Conservation (phyloP, 2,329 filamentous ascomycete genomes). For the Neofusicoccum parvum region DNA sequence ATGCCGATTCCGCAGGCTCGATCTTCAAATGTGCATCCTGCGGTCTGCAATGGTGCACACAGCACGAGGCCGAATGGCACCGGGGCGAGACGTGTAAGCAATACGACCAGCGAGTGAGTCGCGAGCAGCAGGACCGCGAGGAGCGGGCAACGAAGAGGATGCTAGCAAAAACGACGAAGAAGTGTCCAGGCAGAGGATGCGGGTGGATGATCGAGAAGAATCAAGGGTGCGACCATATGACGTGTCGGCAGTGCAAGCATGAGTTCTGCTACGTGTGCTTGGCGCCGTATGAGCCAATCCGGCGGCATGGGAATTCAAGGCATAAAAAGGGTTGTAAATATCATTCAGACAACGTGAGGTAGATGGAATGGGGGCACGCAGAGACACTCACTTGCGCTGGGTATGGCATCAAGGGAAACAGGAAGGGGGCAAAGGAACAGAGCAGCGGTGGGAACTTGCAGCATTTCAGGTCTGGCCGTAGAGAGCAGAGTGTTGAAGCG, state of each 20-base stretch:
- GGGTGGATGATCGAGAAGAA: slow-evolving; percentile 44
- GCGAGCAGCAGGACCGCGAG: slow-evolving; percentile 31
- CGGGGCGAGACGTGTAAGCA: slow-evolving; percentile 41
- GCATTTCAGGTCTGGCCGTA: too few relatives aligned
- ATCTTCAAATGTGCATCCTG: slow-evolving; percentile 45
- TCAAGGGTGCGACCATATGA: slow-evolving; percentile 46
- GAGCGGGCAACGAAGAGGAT: slow-evolving; percentile 33
- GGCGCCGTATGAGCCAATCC: slow-evolving; percentile 31
- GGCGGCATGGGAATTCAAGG: slow-evolving; percentile 27
- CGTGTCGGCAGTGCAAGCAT: slow-evolving; percentile 38
- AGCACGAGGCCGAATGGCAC: slow-evolving; percentile 42
- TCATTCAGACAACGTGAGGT: slow-evolving; percentile 5
- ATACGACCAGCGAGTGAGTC: slow-evolving; percentile 40
- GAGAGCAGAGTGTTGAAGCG: too few relatives aligned
- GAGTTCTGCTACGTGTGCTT: slow-evolving; percentile 47
- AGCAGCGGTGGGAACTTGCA: too few relatives aligned
- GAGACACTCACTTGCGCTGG: too few relatives aligned
- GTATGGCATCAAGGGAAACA: too few relatives aligned
- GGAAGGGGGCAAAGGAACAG: too few relatives aligned
- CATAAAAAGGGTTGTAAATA: slow-evolving; percentile 28
- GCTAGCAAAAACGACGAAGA: slow-evolving; percentile 37
- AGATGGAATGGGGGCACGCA: too few relatives aligned
- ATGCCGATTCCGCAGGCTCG: slow-evolving; percentile 41
- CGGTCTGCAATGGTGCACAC: slow-evolving; percentile 39
- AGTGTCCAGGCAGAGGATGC: slow-evolving; percentile 40